These are phyloP conservation scores for Dicorynia guianensis DNA, from an alignment of 306 rosid species.

Conservation along the genomic window DNA sequence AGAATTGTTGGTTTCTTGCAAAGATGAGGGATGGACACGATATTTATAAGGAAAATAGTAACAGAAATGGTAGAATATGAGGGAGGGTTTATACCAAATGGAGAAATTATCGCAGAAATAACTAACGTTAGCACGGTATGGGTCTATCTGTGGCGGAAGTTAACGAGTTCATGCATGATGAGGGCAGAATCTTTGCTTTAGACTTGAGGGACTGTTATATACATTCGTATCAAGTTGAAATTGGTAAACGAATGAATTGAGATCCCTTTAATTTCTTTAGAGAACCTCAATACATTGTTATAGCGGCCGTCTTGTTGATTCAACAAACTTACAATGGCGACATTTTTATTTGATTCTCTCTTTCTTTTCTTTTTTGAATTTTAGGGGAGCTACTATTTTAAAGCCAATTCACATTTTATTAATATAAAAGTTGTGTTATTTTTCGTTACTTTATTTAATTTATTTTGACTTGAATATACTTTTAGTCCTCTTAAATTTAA, in stretches of 20 bases:
- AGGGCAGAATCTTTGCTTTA: neutral
- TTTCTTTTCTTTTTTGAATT: too few relatives aligned
- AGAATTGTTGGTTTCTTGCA: slow-evolving; percentile 1
- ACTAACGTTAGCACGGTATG: neutral
- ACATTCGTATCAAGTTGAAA: neutral
- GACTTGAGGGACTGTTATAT: neutral
- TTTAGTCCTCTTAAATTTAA: too few relatives aligned
- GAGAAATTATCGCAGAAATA: neutral
- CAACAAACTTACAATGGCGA: too few relatives aligned
- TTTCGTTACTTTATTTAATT: too few relatives aligned
- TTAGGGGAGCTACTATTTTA: too few relatives aligned
- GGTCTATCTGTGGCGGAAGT: neutral
- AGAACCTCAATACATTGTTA: too few relatives aligned
- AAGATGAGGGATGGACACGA: neutral
- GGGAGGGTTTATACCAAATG: neutral
- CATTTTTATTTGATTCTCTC: too few relatives aligned
- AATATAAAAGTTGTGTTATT: too few relatives aligned
- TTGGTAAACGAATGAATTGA: neutral
- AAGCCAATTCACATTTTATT: too few relatives aligned
- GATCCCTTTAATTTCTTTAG: too few relatives aligned
- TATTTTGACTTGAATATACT: too few relatives aligned
- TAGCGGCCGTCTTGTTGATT: too few relatives aligned
- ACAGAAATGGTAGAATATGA: slow-evolving; percentile 3
- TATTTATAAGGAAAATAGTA: neutral
- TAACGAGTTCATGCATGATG: neutral